Base-by-base conservation (phyloP, 257 asterid genomes). In the Leptodermis oblonga region DNA sequence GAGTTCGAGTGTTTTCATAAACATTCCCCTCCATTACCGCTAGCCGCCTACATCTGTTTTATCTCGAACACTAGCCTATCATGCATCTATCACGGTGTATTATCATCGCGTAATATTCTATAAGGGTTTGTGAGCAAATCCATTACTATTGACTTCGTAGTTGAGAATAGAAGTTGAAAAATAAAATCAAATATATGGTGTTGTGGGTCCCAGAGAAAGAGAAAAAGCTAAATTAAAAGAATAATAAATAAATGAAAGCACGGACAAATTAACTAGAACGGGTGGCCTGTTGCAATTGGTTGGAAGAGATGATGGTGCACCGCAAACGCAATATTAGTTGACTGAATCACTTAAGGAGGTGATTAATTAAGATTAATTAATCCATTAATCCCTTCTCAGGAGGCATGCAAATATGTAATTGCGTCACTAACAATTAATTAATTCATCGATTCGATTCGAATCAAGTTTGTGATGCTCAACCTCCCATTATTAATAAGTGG, bases 241-340 rank as follows among this genome's bases (percentile, higher is more conserved):
- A 49, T 17, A 3, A 22, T 12, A 52, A 52, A 6, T 1, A 53
- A 53, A n/a, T 17, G 28, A 14, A 28, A 20, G 37, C 23, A 13
- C 14, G 64, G 0, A 28, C 64, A 33, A 18, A 4, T 3, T 22
- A 1, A 22, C n/a, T 56, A 4, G 25, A 8, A 26, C 59, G 15
- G 70, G 65, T 63, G 76, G 65, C 70, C 46, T 52, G 62, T 25
- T 72, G 25, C 66, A 28, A 63, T 37, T 53, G 76, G 76, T 53
- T 52, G 70, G 58, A 1, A 28, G 23, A 36, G 52, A 45, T 17
- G n/a, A n/a, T n/a, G n/a, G n/a, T n/a, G n/a, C n/a, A n/a, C n/a
- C n/a, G n/a, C n/a, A n/a, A n/a, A n/a, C n/a, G n/a, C n/a, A 41
- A 26, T 53, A 60, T 51, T 34, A 6, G 75, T 61, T 31, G 36